Evolutionary conservation across 306 rosid genomes (phyloP).

Genomic region (Carpinus viminea): DNA sequence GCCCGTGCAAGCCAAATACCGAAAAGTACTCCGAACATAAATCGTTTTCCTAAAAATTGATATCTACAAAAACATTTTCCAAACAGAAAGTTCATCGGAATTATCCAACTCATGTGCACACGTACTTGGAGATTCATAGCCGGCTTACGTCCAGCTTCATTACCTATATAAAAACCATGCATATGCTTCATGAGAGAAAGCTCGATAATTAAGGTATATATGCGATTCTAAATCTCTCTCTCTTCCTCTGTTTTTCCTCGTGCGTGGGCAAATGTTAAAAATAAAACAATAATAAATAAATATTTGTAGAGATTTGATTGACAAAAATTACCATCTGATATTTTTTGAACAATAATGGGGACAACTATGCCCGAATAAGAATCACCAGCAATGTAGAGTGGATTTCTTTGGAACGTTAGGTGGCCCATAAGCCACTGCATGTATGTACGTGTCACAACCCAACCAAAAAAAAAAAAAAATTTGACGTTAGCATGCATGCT

Average conservation of each 20-base stretch:
- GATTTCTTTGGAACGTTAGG: conserved; percentile 43
- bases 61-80: too few relatives aligned
- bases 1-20: too few relatives aligned
- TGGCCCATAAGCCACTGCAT: conserved; percentile 58
- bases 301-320: not conserved
- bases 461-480: not conserved
- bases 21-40: too few relatives aligned
- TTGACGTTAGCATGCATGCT: not conserved
- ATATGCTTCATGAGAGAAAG: conserved; percentile 12
- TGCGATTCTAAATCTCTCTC: not conserved
- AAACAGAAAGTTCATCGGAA: too few relatives aligned
- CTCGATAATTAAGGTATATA: not conserved
- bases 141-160: not conserved
- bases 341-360: conserved; percentile 33
- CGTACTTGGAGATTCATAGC: not conserved
- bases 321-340: conserved; percentile 42
- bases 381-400: conserved; percentile 51
- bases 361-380: conserved; percentile 47
- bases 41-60: too few relatives aligned
- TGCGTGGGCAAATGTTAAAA: not conserved
- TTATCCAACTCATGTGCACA: too few relatives aligned
- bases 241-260: too few relatives aligned
- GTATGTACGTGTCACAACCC: not conserved
- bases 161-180: conserved; percentile 8
- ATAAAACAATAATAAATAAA: too few relatives aligned